phyloP scores from a whole-genome alignment of 2,329 filamentous ascomycete species.

The Trichoderma endophyticum region DNA sequence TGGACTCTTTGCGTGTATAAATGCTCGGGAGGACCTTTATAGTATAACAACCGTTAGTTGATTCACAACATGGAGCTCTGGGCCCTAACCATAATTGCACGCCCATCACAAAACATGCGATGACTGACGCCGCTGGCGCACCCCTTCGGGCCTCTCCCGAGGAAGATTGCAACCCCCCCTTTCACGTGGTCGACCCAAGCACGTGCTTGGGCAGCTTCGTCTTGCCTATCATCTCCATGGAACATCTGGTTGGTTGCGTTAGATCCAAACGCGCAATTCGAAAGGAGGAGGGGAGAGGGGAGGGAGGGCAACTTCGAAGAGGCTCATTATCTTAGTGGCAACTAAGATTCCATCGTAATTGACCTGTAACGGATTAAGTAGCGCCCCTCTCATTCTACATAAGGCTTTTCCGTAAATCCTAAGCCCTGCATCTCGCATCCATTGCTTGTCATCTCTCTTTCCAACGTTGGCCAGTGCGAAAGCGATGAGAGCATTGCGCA shows the following conservation, averaged over 20 bases:
- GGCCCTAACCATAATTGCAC: neutral
- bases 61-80: neutral
- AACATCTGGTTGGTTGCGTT: neutral
- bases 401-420: neutral
- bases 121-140: neutral
- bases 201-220: neutral
- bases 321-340: neutral
- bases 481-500: neutral
- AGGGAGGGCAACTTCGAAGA: neutral
- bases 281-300: neutral
- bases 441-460: neutral
- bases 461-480: neutral
- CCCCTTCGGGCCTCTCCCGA: neutral
- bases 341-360: neutral
- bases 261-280: neutral
- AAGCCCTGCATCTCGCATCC: neutral
- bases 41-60: neutral
- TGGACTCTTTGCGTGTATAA: neutral
- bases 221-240: neutral
- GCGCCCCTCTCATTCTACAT: neutral
- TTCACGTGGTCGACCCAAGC: neutral
- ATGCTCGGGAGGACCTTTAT: neutral
- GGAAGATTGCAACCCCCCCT: neutral
- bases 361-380: neutral
- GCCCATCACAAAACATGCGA: neutral